phyloP scores from a whole-genome alignment of 2,329 filamentous ascomycete genomes.

The Arthrobotrys megalospora region DNA sequence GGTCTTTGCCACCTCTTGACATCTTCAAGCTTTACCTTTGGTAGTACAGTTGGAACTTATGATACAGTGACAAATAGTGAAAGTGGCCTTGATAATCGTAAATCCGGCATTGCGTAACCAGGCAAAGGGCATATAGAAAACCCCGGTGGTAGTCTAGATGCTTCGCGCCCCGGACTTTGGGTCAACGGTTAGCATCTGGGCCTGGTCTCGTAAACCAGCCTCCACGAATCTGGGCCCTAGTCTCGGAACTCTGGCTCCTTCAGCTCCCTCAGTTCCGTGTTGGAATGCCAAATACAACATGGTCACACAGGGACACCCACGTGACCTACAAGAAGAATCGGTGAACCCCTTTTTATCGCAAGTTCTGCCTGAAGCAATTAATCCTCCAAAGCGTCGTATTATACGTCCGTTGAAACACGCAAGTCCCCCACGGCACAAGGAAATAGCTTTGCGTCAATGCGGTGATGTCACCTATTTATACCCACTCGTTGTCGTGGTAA shows the following conservation, averaged over 20 bases:
- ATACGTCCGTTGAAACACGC: background rate
- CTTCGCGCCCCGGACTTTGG: too few species aligned
- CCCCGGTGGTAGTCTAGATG: too few species aligned
- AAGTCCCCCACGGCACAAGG: background rate
- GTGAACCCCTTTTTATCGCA: background rate
- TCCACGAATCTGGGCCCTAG: too few species aligned
- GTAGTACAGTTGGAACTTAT: background rate
- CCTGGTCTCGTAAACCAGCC: too few species aligned
- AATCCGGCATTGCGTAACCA: background rate
- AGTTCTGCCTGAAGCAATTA: background rate
- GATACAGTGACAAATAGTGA: background rate
- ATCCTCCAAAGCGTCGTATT: background rate
- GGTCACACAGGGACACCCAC: conserved; percentile 3
- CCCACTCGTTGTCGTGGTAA: conserved; percentile 8
- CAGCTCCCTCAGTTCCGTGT: background rate
- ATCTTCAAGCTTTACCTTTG: background rate
- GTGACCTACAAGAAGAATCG: background rate
- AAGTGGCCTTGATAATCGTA: background rate
- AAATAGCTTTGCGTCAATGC: too few species aligned
- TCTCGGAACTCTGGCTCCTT: too few species aligned
- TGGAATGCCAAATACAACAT: conserved; percentile 1
- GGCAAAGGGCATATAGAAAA: too few species aligned
- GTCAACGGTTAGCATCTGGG: too few species aligned
- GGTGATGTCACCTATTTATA: background rate
- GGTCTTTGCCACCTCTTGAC: background rate